Evolutionary conservation across 2,329 filamentous ascomycete species (phyloP).

Genomic region (Claviceps lovelessii): DNA sequence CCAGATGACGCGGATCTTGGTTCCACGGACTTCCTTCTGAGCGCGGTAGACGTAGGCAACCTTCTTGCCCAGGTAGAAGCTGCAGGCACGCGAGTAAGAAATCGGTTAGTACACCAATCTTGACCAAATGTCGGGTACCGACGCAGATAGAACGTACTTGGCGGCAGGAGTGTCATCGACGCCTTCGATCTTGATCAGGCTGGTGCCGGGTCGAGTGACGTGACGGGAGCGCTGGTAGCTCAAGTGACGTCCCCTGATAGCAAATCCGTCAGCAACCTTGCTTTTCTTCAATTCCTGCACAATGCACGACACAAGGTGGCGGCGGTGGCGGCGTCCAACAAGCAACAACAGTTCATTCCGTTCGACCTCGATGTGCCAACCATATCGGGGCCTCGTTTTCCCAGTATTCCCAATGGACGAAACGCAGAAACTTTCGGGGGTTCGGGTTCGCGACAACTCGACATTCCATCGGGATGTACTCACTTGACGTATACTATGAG

Average conservation of each 20-base stretch:
- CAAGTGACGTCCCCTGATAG: conserved; percentile 80
- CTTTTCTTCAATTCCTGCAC: background rate
- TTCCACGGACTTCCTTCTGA: conserved; percentile 85
- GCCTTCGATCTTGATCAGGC: conserved; percentile 97
- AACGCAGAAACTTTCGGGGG: background rate
- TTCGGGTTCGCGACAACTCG: background rate
- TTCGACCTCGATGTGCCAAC: background rate
- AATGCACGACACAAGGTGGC: background rate
- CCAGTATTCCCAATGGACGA: background rate
- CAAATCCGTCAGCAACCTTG: conserved; percentile 1
- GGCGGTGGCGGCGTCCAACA: background rate
- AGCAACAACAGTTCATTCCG: background rate
- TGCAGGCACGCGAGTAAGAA: conserved; percentile 14
- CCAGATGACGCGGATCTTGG: conserved; percentile 98
- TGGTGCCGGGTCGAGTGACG: conserved; percentile 77
- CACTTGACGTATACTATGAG: conserved; percentile 72
- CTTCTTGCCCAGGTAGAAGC: conserved; percentile 98
- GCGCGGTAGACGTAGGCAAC: conserved; percentile 97
- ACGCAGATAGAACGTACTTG: conserved; percentile 43
- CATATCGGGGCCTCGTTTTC: background rate
- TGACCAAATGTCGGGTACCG: background rate
- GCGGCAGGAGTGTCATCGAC: conserved; percentile 82
- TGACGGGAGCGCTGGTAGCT: conserved; percentile 94
- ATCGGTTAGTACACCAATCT: conserved; percentile 12
- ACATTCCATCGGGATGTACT: conserved; percentile 30